These are phyloP conservation scores for Linum usitatissimum DNA, from an alignment of 345 rosid genomes.

Conservation along the genomic window DNA sequence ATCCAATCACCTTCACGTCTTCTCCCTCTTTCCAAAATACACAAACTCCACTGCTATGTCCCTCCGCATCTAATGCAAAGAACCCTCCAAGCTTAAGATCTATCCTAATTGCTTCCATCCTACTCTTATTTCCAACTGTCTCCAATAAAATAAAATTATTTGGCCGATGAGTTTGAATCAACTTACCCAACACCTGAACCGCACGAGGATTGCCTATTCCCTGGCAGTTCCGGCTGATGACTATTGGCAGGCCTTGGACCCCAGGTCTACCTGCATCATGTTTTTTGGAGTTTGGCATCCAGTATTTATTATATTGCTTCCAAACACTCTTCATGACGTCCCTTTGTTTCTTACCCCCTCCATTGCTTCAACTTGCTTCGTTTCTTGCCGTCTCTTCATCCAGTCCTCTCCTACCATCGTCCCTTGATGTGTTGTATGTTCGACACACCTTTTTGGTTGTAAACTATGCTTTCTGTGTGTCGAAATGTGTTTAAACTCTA, in stretches of 20 bases:
- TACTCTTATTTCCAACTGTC: neutral
- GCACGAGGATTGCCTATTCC: neutral
- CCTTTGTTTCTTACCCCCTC: no score
- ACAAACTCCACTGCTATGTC: neutral
- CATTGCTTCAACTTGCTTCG: no score
- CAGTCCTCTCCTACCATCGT: no score
- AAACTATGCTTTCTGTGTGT: no score
- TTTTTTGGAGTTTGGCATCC: neutral
- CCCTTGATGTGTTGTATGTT: no score
- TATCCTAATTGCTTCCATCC: neutral
- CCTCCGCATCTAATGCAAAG: neutral
- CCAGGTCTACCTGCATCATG: neutral
- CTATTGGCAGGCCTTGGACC: neutral
- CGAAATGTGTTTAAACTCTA: no score
- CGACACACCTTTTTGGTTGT: no score
- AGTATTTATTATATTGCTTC: no score
- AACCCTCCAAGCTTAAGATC: no score
- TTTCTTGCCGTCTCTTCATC: no score
- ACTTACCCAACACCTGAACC: neutral
- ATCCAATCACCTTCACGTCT: neutral
- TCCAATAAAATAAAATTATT: neutral
- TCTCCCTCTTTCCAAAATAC: neutral
- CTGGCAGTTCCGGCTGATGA: neutral
- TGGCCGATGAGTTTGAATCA: neutral
- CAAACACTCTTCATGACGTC: no score